Base-by-base conservation (phyloP, 108 stramenopile species). In the Aurantiochytrium sp. region DNA sequence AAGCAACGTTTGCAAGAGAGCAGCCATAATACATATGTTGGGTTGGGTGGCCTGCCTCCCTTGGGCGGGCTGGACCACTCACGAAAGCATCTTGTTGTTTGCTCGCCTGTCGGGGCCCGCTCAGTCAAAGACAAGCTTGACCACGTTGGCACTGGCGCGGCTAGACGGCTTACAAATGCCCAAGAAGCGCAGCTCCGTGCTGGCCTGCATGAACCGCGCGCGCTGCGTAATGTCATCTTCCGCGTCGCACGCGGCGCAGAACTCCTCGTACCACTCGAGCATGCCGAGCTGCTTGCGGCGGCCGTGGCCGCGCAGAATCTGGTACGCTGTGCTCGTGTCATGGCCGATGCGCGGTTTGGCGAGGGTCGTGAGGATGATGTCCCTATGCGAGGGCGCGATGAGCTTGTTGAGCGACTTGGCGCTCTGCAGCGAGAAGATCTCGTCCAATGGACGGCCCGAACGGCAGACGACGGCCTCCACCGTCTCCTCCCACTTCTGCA, bases 261-360 rank as follows among this genome's bases (percentile, higher is more conserved):
- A 81, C 3, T 81, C 73, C 42, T 48, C 45, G 32, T 48, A 81
- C 73, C 73, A 81, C 32, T 41, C 45, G 12, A 81, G 73, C 73
- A 81, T 81, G 27, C 42, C 12, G 2, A 81, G n/a, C 2, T 81
- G 39, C 19, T 81, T 41, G 10, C 42, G 6, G 1, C 59, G 59
- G 12, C 45, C 45, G 24, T 81, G 73, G 39, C 73, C 73, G 6
- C 73, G 39, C 6, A 81, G 73, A 81, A 81, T 81, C 73, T 81
- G 73, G 24, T 22, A 81, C 12, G 45, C 73, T 12, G 24, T 21
- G 73, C 42, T 27, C 42, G 73, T 81, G 3, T 81, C 73, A 4
- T 41, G 45, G 36, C 36, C 19, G 15, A 12, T 42, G 4, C 45
- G 73, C 73, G 21, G n/a, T 6, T 81, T 24, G 10, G 42, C 6